phyloP scores from a whole-genome alignment of 1,284 basidiomycete species.

The Cutaneotrichosporon sp. region DNA sequence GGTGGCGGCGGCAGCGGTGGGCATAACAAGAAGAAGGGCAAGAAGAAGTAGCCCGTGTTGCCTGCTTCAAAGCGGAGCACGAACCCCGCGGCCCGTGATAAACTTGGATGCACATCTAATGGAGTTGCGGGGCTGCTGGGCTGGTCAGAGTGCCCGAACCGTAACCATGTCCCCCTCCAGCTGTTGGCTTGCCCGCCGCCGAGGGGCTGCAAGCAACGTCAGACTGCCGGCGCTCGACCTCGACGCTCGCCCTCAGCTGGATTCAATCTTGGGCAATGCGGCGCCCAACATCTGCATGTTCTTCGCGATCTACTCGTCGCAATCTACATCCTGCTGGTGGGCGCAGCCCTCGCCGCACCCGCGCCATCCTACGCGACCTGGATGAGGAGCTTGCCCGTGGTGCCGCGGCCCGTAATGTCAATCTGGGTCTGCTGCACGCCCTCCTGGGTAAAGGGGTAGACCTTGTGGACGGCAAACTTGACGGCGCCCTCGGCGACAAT shows the following conservation, averaged over 20 bases:
- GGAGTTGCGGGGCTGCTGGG: no score
- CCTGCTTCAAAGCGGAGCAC: no score
- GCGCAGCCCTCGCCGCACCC: not conserved
- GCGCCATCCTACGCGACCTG: conserved; percentile 56
- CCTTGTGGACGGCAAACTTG: conserved; percentile 70
- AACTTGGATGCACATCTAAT: no score
- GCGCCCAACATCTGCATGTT: not conserved
- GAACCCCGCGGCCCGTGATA: no score
- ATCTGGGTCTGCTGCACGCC: conserved; percentile 75
- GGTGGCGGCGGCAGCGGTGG: conserved; percentile 18
- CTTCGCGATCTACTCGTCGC: not conserved
- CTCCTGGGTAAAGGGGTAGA: conserved; percentile 80
- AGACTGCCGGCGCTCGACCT: no score
- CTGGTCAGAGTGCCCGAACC: no score
- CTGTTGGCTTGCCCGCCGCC: no score
- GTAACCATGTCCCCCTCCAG: no score
- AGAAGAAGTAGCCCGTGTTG: conserved; percentile 25
- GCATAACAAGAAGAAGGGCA: conserved; percentile 24
- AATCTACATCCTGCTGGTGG: not conserved
- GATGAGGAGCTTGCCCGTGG: conserved; percentile 78
- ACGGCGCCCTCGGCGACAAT: conserved; percentile 65
- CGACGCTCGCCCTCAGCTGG: no score
- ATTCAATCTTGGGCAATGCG: no score
- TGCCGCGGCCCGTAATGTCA: conserved; percentile 76
- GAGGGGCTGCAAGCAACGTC: no score